Evolutionary conservation across 805 yeast species (phyloP), one percentile per base, ranked within the genome.

Genomic region (Wickerhamomyces chaumierensis): DNA sequence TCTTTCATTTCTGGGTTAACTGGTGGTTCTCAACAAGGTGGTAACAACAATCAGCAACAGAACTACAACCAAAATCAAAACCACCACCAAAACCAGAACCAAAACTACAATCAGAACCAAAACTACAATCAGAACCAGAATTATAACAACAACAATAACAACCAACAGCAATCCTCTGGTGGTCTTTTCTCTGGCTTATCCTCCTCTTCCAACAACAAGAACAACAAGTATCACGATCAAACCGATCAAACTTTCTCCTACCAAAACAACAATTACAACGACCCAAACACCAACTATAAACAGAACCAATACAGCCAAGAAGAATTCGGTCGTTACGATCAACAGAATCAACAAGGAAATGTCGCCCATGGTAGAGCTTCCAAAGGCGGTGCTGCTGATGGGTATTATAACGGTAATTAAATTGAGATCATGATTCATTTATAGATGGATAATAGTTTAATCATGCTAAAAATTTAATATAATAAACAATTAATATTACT

Each of bases 1-100:
- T 23, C 36, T 12, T 32, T 36, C 34, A 31, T 39, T 14, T 33
- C 35, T 20, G 34, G 36, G 11, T 18, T 28, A 21, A 35, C 33
- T 13, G 32, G 34, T 34, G 29, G 33, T 21, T 14, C 25, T 17
- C 15, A 28, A 4, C 15, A 21, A 28, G 13, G 17, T 20, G 28
- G 28, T 14, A 20, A 34, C 17, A 14, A 18, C 16, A 27, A 18
- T 21, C 38, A 36, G 16, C 31, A 15, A 14, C 36, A 32, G 31
- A 18, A 32, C 34, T 16, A 34, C 14, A 35, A 35, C 28, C 5
- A 34, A 13, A 29, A 28, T 21, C 16, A 15, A 27, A 34, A 38
- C 33, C 35, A 36, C 19, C 29, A 36, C 13, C 33, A 21, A 13
- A 33, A 32, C 27, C 20, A 35, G n/a, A 21, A 13, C 17, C 14